Evolutionary conservation across 495 filamentous ascomycete genomes (phyloP).

Genomic region (Bathelium albidoporum): DNA sequence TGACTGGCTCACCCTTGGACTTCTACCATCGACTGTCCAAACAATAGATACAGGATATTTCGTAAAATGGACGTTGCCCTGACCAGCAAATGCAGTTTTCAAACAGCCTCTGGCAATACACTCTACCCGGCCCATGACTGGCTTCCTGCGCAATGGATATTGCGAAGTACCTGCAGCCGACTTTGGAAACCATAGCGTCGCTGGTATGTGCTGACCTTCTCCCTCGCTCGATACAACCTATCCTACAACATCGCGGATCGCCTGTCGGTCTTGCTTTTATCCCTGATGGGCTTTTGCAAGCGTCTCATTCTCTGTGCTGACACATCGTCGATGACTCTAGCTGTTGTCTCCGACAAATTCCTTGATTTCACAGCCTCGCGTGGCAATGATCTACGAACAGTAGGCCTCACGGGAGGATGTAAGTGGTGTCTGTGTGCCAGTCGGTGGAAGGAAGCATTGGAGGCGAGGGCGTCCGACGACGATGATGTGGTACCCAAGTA

Average conservation of each 20-base stretch:
- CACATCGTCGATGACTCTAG: conserved; percentile 17
- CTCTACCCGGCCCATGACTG: conserved; percentile 47
- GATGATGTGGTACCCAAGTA: conserved; percentile 31
- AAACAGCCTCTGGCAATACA: conserved; percentile 46
- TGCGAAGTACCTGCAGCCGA: conserved; percentile 40
- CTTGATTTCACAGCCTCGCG: conserved; percentile 47
- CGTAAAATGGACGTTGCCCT: not conserved
- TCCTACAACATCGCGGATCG: not conserved
- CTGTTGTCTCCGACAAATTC: conserved; percentile 47
- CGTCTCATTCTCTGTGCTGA: too few species aligned
- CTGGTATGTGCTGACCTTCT: not conserved
- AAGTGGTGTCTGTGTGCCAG: conserved; percentile 50
- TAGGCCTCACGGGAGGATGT: conserved; percentile 45
- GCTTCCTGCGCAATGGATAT: conserved; percentile 52
- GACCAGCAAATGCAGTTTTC: conserved; percentile 36
- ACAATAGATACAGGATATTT: not conserved
- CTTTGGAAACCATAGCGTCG: conserved; percentile 26
- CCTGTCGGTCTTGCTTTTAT: conserved; percentile 29
- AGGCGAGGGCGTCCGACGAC: conserved; percentile 30
- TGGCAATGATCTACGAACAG: conserved; percentile 46
- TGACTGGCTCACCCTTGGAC: not conserved
- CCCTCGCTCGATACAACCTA: not conserved
- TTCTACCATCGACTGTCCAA: not conserved
- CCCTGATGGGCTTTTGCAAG: too few species aligned
- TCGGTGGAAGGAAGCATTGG: conserved; percentile 44